A percentile compares a stretch with the other conserved stretches of the same genome.
Conservation (phyloP, 805 yeast species). For the Metschnikowia dekortorum region DNA sequence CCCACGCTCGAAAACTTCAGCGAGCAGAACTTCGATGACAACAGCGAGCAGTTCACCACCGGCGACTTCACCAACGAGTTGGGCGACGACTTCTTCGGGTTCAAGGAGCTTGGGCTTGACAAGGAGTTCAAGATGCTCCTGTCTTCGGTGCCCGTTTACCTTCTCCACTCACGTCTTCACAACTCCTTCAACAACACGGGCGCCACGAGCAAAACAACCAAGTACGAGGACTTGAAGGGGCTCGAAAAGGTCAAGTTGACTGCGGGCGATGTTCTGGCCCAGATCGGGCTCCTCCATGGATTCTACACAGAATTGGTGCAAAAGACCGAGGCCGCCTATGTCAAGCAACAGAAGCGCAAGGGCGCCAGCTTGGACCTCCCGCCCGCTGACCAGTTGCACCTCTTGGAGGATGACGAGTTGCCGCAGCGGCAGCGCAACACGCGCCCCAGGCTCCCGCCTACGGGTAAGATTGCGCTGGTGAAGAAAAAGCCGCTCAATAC, state of each 20-base stretch:
- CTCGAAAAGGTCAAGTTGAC: slow-evolving; percentile 50
- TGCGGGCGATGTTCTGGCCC: slow-evolving; percentile 47
- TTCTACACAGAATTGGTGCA: slow-evolving; percentile 41
- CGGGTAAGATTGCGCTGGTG: slow-evolving; percentile 70
- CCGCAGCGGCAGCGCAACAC: slow-evolving; percentile 73
- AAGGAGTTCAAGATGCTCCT: slow-evolving; percentile 84
- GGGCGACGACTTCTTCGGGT: slow-evolving; percentile 98
- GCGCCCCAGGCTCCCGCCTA: slow-evolving; percentile 83
- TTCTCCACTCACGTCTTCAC: slow-evolving; percentile 71
- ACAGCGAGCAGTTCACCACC: slow-evolving; percentile 87
- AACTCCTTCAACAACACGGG: slow-evolving; percentile 46
- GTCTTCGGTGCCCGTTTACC: slow-evolving; percentile 82
- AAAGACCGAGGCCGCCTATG: slow-evolving; percentile 41
- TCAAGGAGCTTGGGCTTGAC: slow-evolving; percentile 88
- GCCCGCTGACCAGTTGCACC: slow-evolving; percentile 28
- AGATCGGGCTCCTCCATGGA: slow-evolving; percentile 56
- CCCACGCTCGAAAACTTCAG: slow-evolving; percentile 73
- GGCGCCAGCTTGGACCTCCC: slow-evolving; percentile 40
- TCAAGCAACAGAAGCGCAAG: slow-evolving; percentile 37
- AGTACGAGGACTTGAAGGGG: slow-evolving; percentile 62
- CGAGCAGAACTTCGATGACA: slow-evolving; percentile 79
- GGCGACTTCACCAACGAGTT: slow-evolving; percentile 93
- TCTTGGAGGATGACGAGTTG: slow-evolving; percentile 78
- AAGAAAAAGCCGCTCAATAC: slow-evolving; percentile 49
- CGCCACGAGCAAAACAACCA: slow-evolving; percentile 46